Conservation (phyloP, 108 stramenopile species). For the Skeletonema potamos region DNA sequence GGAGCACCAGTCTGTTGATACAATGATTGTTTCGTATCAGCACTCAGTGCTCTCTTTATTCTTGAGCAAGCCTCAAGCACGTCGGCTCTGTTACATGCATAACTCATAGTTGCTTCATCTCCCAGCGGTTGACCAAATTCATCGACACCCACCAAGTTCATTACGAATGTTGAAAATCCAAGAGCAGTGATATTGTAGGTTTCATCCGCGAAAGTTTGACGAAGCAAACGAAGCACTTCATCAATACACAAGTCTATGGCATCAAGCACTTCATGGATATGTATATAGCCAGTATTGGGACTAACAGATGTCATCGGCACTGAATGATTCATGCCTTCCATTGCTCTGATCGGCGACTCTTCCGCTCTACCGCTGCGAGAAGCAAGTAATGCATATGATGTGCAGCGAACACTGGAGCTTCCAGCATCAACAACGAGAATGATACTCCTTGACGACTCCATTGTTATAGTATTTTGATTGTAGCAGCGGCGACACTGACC, state of each 20-base stretch:
- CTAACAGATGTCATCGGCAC: slow-evolving; percentile 32
- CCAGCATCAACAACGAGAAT: slow-evolving; percentile 77
- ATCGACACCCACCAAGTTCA: slow-evolving; percentile 78
- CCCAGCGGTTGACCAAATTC: slow-evolving; percentile 44
- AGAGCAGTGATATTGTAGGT: slow-evolving; percentile 56
- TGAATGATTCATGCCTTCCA: slow-evolving; percentile 27
- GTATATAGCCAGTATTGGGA: slow-evolving; percentile 58
- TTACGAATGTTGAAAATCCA: slow-evolving; percentile 83
- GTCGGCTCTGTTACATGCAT: slow-evolving; percentile 70
- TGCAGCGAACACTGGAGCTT: slow-evolving; percentile 53
- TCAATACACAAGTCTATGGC: slow-evolving; percentile 65
- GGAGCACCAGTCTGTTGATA: slow-evolving; percentile 78
- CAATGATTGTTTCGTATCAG: slow-evolving; percentile 32
- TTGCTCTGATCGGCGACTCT: slow-evolving; percentile 7
- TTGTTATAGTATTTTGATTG: neutral
- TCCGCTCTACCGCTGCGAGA: neutral
- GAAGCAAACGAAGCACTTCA: slow-evolving; percentile 37
- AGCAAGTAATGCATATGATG: slow-evolving; percentile 17
- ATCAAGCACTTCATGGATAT: slow-evolving; percentile 42
- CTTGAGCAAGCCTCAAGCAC: slow-evolving; percentile 36
- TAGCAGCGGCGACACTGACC: no score
- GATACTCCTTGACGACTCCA: slow-evolving; percentile 23
- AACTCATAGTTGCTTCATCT: slow-evolving; percentile 61
- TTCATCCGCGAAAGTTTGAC: slow-evolving; percentile 6
- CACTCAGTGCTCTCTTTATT: slow-evolving; percentile 4